Evolutionary conservation across 177 flowering plant species (phyloP), one percentile per base, ranked within the genome.

Genomic region (Vitis hybrid): DNA sequence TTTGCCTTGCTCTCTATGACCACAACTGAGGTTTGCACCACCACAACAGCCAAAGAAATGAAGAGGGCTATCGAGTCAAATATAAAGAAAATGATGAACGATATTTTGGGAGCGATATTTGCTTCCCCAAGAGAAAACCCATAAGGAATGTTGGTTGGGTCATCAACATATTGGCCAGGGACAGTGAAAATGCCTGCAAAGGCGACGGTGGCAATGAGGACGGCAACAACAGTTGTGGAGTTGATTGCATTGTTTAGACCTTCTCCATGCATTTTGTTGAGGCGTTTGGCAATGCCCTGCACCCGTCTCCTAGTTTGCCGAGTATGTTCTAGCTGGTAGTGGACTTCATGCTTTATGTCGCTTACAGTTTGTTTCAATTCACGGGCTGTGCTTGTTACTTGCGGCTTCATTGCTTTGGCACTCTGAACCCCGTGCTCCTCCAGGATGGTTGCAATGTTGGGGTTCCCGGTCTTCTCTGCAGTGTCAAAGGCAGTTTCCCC

Each of bases 301-400:
- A 84, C 83, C 1, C 77, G 79, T 19, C 52, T 75, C 73, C 84
- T 75, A 2, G 88, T 84, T 53, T 77, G 80, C 5, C 82, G 81
- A 14, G 84, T 77, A 72, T 84, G 88, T 68, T 84, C 85, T 3
- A 84, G 77, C 70, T 84, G 88, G 76, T 88, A 53, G 63, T 95
- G 96, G 52, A 95, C 97, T 68, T 90, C 97, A 50, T 95, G 96
- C 76, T 93, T 95, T 61, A 95, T 93, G 82, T 95, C 99, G 58
- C 98, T 93, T 11, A 93, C 96, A 0, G 99, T 93, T 65, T 91
- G 97, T 57, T 95, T 95, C 56, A 95, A 78, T 69, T 95, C 93
- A 8, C 93, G 77, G 15, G 90, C 93, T 14, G 88, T 68, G 71
- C 60, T 85, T 51, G 78, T 73, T 45, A 82, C 65, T 48, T 68